Conservation (phyloP, 768 basidiomycete genomes). For the Rossbeevera mucosa region DNA sequence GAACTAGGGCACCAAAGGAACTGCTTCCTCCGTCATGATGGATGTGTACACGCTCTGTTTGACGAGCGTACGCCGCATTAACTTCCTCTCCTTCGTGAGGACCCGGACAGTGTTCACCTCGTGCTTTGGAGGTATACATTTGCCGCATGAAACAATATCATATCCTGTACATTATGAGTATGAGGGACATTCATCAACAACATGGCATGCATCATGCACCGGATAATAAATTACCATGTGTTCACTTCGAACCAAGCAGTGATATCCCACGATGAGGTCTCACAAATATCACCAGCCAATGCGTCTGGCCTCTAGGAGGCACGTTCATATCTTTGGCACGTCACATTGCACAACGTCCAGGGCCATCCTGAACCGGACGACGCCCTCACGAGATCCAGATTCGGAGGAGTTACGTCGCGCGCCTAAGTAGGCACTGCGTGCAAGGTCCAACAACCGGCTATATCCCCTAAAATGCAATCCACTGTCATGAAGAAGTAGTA, state of each 20-base stretch:
- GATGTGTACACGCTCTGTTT: constrained; percentile 29
- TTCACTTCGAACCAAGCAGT: constrained; percentile 52
- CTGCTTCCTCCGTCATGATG: constrained; percentile 18
- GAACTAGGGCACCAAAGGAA: constrained; percentile 14
- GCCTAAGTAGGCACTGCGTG: too few relatives aligned
- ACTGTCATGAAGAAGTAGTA: too few relatives aligned
- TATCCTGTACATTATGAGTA: constrained; percentile 41
- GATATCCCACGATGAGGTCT: constrained; percentile 43
- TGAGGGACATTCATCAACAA: neutral
- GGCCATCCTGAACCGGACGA: constrained; percentile 47
- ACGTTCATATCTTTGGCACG: constrained; percentile 42
- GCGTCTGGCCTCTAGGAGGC: too few relatives aligned
- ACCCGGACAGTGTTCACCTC: constrained; percentile 47
- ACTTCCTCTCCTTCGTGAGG: constrained; percentile 39
- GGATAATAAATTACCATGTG: neutral
- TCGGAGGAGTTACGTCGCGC: too few relatives aligned
- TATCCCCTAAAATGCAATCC: too few relatives aligned
- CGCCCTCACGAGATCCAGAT: too few relatives aligned
- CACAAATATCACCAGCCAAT: constrained; percentile 25
- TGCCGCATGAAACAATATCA: constrained; percentile 57
- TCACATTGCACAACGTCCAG: constrained; percentile 51
- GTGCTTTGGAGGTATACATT: constrained; percentile 37
- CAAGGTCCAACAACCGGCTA: too few relatives aligned
- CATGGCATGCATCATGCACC: too few relatives aligned
- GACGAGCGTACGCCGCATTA: constrained; percentile 41